These are phyloP conservation scores for Hymenoscyphus occultus DNA, from an alignment of 2,329 filamentous ascomycete genomes.

Conservation along the genomic window DNA sequence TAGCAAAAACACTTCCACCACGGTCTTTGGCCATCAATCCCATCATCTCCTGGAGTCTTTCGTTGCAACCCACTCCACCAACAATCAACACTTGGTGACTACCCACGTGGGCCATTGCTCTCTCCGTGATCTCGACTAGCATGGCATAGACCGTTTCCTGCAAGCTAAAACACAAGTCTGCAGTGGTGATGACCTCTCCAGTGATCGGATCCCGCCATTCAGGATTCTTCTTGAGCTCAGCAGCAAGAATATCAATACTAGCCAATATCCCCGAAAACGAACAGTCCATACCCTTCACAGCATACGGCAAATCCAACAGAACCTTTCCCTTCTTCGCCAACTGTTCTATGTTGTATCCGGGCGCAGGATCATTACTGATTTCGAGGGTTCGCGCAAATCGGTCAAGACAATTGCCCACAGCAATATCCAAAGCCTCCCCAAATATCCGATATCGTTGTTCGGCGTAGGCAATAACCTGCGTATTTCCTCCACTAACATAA, in stretches of 20 bases:
- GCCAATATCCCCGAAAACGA: conserved; percentile 92
- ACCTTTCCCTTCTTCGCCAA: conserved; percentile 71
- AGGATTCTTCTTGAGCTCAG: conserved; percentile 55
- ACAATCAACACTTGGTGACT: conserved; percentile 89
- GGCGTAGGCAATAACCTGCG: conserved; percentile 95
- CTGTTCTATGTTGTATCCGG: conserved; percentile 97
- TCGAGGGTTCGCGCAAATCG: conserved; percentile 87
- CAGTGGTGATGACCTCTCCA: conserved; percentile 64
- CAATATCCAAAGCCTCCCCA: conserved; percentile 94
- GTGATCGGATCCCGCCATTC: conserved; percentile 45
- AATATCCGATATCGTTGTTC: conserved; percentile 96
- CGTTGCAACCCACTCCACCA: conserved; percentile 92
- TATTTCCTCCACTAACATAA: conserved; percentile 95
- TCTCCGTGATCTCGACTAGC: conserved; percentile 97
- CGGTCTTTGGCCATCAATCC: conserved; percentile 86
- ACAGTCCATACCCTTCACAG: conserved; percentile 98
- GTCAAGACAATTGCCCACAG: conserved; percentile 95
- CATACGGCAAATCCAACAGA: conserved; percentile 86
- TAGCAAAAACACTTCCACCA: conserved; percentile 87
- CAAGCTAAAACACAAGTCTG: conserved; percentile 87
- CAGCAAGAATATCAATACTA: conserved; percentile 75
- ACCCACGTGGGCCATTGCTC: conserved; percentile 97
- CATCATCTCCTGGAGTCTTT: conserved; percentile 97
- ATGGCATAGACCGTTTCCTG: conserved; percentile 97
- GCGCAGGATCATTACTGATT: conserved; percentile 94